phyloP scores from a whole-genome alignment of 1,284 basidiomycete genomes.

The Ganoderma sinense region DNA sequence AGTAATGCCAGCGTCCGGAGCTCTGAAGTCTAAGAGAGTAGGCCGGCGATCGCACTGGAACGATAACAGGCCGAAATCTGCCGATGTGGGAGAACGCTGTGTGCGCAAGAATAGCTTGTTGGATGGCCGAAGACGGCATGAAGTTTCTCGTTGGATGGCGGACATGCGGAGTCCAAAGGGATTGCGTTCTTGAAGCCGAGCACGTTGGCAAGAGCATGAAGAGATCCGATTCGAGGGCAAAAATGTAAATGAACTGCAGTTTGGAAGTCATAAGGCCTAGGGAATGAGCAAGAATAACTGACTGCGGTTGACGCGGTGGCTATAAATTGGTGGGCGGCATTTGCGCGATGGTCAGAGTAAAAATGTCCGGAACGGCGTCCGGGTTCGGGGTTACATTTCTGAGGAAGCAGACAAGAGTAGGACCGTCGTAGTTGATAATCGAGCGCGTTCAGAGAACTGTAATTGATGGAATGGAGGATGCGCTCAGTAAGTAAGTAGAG shows the following conservation, averaged over 20 bases:
- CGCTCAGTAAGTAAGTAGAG: background rate
- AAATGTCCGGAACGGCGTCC: background rate
- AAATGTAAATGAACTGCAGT: background rate
- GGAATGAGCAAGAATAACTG: background rate
- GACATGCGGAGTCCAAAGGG: background rate
- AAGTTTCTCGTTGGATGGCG: background rate
- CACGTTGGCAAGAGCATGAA: background rate
- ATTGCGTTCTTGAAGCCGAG: background rate
- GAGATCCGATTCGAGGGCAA: slow-evolving; percentile 1
- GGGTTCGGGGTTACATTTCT: background rate
- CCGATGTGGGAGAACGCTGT: slow-evolving; percentile 2
- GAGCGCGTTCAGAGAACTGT: background rate
- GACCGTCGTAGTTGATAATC: background rate
- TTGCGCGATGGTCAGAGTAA: background rate
- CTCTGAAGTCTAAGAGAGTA: background rate
- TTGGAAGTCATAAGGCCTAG: background rate
- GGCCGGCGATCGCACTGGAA: background rate
- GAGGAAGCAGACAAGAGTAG: background rate
- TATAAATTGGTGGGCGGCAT: background rate
- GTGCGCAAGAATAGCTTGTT: slow-evolving; percentile 13
- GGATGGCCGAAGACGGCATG: slow-evolving; percentile 1
- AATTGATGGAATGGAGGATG: background rate
- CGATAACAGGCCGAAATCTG: background rate
- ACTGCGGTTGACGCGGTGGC: background rate
- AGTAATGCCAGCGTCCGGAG: too few species aligned